These are phyloP conservation scores for Podosphaera xanthii DNA, from an alignment of 2,329 filamentous ascomycete species.

Conservation along the genomic window DNA sequence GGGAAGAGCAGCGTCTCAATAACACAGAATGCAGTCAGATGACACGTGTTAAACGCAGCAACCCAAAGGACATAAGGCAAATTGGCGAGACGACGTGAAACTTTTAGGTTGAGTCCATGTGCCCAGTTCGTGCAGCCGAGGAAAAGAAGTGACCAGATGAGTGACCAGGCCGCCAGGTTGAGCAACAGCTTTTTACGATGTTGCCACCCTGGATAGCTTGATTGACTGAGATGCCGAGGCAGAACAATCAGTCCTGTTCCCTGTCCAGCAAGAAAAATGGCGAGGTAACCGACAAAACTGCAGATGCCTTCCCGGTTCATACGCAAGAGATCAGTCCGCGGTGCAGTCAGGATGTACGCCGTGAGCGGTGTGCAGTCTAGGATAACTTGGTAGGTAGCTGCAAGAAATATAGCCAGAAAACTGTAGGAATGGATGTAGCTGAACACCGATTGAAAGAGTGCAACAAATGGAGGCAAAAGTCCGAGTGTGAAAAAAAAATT, in stretches of 20 bases:
- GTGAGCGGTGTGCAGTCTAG: constrained; percentile 63
- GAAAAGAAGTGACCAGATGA: constrained; percentile 49
- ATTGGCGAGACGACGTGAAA: constrained; percentile 80
- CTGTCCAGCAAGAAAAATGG: constrained; percentile 82
- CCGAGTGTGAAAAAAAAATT: constrained; percentile 98
- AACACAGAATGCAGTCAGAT: constrained; percentile 55
- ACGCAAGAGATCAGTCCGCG: constrained; percentile 55
- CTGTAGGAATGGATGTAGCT: constrained; percentile 55
- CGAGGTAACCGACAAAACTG: constrained; percentile 79
- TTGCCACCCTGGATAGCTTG: constrained; percentile 20
- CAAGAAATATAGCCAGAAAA: constrained; percentile 45
- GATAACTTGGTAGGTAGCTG: constrained; percentile 46
- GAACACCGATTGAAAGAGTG: constrained; percentile 54
- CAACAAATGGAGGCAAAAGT: constrained; percentile 70
- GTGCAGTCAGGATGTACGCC: constrained; percentile 60
- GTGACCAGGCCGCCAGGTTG: constrained; percentile 39
- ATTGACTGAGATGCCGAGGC: constrained; percentile 27
- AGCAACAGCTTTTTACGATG: constrained; percentile 36
- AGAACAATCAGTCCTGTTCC: constrained; percentile 62
- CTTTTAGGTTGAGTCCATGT: constrained; percentile 49
- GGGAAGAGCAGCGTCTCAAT: constrained; percentile 66
- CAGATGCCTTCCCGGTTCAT: constrained; percentile 93
- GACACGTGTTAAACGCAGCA: constrained; percentile 69
- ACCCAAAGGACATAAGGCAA: constrained; percentile 88
- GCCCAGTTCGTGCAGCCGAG: constrained; percentile 40